Conservation (phyloP, 2,329 filamentous ascomycete species). For the Eurotiales sp. region DNA sequence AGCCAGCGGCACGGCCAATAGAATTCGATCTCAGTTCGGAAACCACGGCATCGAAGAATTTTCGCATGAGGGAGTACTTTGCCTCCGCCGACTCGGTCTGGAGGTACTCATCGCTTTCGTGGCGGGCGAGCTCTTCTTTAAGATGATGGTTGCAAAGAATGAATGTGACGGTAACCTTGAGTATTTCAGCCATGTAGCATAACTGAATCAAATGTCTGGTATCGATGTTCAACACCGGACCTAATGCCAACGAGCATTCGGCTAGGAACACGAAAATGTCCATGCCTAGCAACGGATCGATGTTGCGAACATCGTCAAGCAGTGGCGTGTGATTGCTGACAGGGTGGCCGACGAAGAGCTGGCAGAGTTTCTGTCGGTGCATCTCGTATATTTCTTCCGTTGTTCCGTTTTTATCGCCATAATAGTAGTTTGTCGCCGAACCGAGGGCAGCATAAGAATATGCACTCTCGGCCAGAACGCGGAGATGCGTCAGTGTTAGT, state of each 20-base stretch:
- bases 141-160: constrained; percentile 37
- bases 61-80: constrained; percentile 26
- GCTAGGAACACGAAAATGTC: constrained; percentile 62
- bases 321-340: constrained; percentile 31
- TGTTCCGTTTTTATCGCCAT: constrained; percentile 52
- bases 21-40: constrained; percentile 34
- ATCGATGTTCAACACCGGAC: constrained; percentile 65
- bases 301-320: constrained; percentile 34
- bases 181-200: constrained; percentile 86
- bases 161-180: constrained; percentile 68
- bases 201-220: constrained; percentile 76
- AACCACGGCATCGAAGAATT: constrained; percentile 38
- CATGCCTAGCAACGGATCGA: constrained; percentile 36
- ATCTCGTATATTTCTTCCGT: constrained; percentile 65
- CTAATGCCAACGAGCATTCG: constrained; percentile 69
- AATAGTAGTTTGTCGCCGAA: constrained; percentile 53
- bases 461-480: constrained; percentile 83
- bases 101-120: constrained; percentile 26
- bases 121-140: constrained; percentile 30
- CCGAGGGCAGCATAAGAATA: constrained; percentile 79
- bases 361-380: constrained; percentile 67
- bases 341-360: constrained; percentile 65
- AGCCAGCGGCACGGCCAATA: constrained; percentile 31
- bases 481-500: constrained; percentile 77
- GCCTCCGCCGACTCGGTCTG: constrained; percentile 26